Conservation (phyloP, 1,284 basidiomycete species). For the Xerocomus cyaneibrunnescens region DNA sequence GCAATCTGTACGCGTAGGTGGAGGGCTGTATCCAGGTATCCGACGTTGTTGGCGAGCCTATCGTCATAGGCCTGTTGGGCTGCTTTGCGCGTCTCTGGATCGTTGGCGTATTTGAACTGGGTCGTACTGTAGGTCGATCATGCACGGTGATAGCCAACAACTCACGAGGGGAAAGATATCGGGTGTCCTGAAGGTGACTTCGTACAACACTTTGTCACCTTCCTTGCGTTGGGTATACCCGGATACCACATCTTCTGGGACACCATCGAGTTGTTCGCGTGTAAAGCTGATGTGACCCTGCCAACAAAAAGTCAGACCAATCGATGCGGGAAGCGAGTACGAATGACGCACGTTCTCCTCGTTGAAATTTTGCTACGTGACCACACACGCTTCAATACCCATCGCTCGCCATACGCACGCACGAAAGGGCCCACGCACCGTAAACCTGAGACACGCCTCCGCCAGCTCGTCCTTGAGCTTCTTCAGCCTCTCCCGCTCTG, state of each 20-base stretch:
- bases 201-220: slow-evolving; percentile 56
- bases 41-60: slow-evolving; percentile 66
- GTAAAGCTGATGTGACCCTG: slow-evolving; percentile 67
- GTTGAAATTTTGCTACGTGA: slow-evolving; percentile 75
- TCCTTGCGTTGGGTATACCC: slow-evolving; percentile 68
- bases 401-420: too few species aligned
- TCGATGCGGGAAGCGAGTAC: not conserved
- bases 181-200: slow-evolving; percentile 54
- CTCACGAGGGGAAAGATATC: slow-evolving; percentile 77
- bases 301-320: not conserved
- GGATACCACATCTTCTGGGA: slow-evolving; percentile 73
- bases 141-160: not conserved
- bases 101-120: slow-evolving; percentile 76
- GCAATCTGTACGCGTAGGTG: slow-evolving; percentile 69
- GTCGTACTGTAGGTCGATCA: not conserved
- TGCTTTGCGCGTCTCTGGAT: slow-evolving; percentile 62
- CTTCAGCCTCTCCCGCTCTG: slow-evolving; percentile 54
- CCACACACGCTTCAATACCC: not conserved
- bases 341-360: slow-evolving; percentile 65
- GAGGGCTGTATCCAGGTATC: slow-evolving; percentile 63
- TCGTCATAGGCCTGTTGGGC: slow-evolving; percentile 68
- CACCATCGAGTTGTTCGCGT: slow-evolving; percentile 71
- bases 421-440: slow-evolving; percentile 57
- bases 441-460: slow-evolving; percentile 70
- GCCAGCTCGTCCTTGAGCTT: slow-evolving; percentile 68